Evolutionary conservation across 139 green algal genomes (phyloP), one percentile per base, ranked within the genome.

Genomic region (Coelastrella sp.): DNA sequence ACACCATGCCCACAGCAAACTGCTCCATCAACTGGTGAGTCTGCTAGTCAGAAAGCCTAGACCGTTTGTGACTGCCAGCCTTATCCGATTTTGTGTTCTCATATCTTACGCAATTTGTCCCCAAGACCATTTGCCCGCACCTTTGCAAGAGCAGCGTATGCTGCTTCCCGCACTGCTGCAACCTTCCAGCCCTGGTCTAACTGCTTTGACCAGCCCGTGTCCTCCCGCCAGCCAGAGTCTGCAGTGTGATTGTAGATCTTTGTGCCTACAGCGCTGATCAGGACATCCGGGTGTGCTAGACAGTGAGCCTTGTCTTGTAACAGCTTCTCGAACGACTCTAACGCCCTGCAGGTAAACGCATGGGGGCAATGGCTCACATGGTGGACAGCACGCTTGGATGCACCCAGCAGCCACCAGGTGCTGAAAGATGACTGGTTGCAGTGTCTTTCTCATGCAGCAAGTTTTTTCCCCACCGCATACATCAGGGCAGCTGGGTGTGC

Each of bases 251-350:
- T 78, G 82, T 78, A 87, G 16, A 97, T 85, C 91, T 97, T 96
- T 32, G 97, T 98, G 87, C 97, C 97, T 6, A 99, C 95, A 19
- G 95, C 93, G 20, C 92, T 94, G 77, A 99, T 96, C 54, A 98
- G 93, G 8, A 96, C 86, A 90, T 98, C 96, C 4, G 97, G 97
- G 56, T 93, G 78, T 2, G 96, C 93, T 76, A 99, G 85, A 79
- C 89, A 90, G 54, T 92, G 73, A 2, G 61, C 58, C 91, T 98
- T 98, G 22, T 97, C 92, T 6, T 89, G 73, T 79, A 93, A 64
- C 73, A 94, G 88, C 80, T 75, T 78, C 84, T 89, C 32, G 85
- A 94, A 94, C 1, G 93, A 95, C 2, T 91, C 71, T 8, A 95
- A 84, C 0, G 92, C 90, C 75, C 93, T 94, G 86, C 47, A 83